Evolutionary conservation across 2,329 filamentous ascomycete species (phyloP), one percentile per base, ranked within the genome.

Genomic region (Dryadomyces quercivorus): DNA sequence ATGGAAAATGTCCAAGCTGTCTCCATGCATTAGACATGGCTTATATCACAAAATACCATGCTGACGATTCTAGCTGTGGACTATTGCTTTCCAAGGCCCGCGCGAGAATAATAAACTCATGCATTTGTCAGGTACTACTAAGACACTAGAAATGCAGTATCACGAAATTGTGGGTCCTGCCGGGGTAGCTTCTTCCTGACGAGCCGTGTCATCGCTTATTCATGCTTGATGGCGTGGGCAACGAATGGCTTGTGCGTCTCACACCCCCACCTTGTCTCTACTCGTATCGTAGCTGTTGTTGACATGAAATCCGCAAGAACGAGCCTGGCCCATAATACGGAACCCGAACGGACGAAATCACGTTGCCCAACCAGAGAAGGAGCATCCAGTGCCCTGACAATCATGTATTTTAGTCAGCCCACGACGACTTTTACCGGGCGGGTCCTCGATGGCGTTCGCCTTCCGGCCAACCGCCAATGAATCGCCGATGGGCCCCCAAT

Each of bases 61-160:
- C 26, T 31, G 26, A 31, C 26, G 26, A 31, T 31, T 31, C 26
- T 8, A 31, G 26, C 8, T 31, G 26, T 31, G 10, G 36, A 16
- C 36, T 40, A 40, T 40, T 40, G 10, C 36, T 40, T 40, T 40
- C 15, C 36, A 40, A 12, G 10, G 36, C 10, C 36, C 36, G 36
- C 36, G 10, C 4, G 4, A 16, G 4, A 40, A 40, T 40, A 48
- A 48, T 34, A 34, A 2, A 18, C 46, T 48, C 46, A 10, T 21
- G 21, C 21, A 50, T 60, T 54, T 59, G 56, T 57, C 53, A 57
- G 53, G 36, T 21, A 55, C 56, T 50, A 57, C 53, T 48, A 57
- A 55, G 40, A 31, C 22, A 22, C 34, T 43, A 38, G 20, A 51
- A 51, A 38, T 16, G 49, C 20, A 8, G 15, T 6, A 42, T 22